These are phyloP conservation scores for Mortierella sp. DNA, from an alignment of 371 early-diverging fungal species.

Conservation along the genomic window DNA sequence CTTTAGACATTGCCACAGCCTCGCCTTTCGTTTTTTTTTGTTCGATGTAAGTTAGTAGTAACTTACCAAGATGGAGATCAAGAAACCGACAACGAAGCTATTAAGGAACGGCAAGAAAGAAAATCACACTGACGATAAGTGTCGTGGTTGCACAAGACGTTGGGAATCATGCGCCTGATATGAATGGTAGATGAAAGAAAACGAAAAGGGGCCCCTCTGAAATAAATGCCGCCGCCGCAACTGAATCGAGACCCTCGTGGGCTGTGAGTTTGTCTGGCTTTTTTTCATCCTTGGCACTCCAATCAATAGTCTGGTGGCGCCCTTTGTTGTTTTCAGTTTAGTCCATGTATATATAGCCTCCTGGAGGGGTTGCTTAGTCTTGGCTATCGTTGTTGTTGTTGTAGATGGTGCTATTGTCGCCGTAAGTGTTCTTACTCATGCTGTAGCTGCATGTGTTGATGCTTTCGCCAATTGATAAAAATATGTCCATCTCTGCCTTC, in stretches of 20 bases:
- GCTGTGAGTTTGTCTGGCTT: neutral
- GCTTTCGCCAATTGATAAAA: neutral
- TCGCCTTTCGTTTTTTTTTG: neutral
- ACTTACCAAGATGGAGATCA: conserved; percentile 82
- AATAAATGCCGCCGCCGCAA: neutral
- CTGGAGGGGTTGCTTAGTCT: neutral
- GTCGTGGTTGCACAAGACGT: conserved; percentile 11
- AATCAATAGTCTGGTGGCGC: neutral
- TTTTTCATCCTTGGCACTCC: neutral
- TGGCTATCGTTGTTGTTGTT: neutral
- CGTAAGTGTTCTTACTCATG: no score
- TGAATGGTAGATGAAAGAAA: neutral
- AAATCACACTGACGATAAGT: neutral
- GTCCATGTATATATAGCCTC: neutral
- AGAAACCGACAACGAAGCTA: conserved; percentile 81
- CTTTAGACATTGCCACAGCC: neutral
- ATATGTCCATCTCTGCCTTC: neutral
- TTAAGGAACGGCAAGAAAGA: conserved; percentile 5
- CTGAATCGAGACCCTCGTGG: neutral
- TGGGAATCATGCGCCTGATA: neutral
- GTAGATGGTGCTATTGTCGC: neutral
- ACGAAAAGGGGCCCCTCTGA: neutral
- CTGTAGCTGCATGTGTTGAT: neutral
- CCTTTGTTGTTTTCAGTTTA: neutral
- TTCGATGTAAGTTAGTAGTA: neutral